Evolutionary conservation across 2,329 filamentous ascomycete genomes (phyloP).

Genomic region (Cladosporium sp.): DNA sequence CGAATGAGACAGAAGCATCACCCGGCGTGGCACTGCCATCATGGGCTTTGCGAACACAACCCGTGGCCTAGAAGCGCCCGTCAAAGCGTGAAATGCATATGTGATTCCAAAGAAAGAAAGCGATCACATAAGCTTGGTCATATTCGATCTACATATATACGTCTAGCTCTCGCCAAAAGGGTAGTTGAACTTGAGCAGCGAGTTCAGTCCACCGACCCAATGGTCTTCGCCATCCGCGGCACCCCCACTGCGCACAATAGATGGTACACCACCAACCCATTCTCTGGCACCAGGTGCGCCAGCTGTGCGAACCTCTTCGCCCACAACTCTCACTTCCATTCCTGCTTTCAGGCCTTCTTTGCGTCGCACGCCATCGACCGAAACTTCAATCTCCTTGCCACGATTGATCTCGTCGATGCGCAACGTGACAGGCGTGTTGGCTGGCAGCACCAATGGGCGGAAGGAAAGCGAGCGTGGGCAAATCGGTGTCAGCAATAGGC

Average conservation of each 20-base stretch:
- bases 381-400: slow-evolving; percentile 51
- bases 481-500: slow-evolving; percentile 87
- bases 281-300: slow-evolving; percentile 38
- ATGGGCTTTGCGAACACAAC: not conserved
- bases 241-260: slow-evolving; percentile 69
- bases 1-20: slow-evolving; percentile 11
- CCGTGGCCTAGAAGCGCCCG: not conserved
- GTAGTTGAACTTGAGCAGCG: slow-evolving; percentile 94
- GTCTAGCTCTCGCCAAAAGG: slow-evolving; percentile 71
- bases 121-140: slow-evolving; percentile 7
- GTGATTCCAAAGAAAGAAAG: slow-evolving; percentile 12
- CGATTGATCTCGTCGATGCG: slow-evolving; percentile 67
- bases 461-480: slow-evolving; percentile 91
- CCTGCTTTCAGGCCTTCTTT: slow-evolving; percentile 46
- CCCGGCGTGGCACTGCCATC: not conserved
- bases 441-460: slow-evolving; percentile 82
- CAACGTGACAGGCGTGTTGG: slow-evolving; percentile 80
- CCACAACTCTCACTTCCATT: slow-evolving; percentile 81
- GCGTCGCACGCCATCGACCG: slow-evolving; percentile 50
- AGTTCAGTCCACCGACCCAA: slow-evolving; percentile 94
- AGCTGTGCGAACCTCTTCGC: slow-evolving; percentile 67
- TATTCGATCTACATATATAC: slow-evolving; percentile 14
- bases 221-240: slow-evolving; percentile 69
- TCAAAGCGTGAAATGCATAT: slow-evolving; percentile 4
- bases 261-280: slow-evolving; percentile 82